Evolutionary conservation across 2,329 filamentous ascomycete species (phyloP), one percentile per base, ranked within the genome.

Genomic region (Diaporthe sp.): DNA sequence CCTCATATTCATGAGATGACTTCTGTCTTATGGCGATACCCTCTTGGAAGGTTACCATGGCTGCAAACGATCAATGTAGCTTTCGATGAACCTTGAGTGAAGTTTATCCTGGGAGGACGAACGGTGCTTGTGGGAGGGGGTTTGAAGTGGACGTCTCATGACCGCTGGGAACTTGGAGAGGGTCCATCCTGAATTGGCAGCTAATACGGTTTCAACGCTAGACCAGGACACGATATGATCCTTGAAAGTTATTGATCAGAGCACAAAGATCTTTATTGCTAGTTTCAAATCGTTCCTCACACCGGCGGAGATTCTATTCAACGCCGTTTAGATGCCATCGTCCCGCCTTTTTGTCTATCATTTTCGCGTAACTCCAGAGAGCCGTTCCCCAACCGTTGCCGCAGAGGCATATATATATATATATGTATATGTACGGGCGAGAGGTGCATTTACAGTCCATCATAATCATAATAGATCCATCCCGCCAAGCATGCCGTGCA

Each of bases 351-450:
- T 51, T 68, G 63, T 68, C 63, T 68, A 68, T 53, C 44, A 39
- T 53, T 9, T 53, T 68, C 32, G 37, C 63, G 30, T 37, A 53
- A 68, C 47, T 53, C 63, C 63, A 27, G n/a, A 39, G 9, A 53
- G n/a, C 32, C 32, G 35, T 35, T 53, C 63, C n/a, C 19, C 47
- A 51, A 27, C 32, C 35, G 5, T 27, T 22, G 15, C 47, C 63
- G 32, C 44, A 12, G 10, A 27, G 47, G 63, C 63, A 22, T 68
- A 53, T 68, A n/a, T n/a, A n/a, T n/a, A n/a, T n/a, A n/a, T n/a
- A n/a, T n/a, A n/a, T n/a, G n/a, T n/a, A n/a, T n/a, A 68, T 68
- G 47, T 68, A 68, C 63, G 63, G 27, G 63, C 30, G 22, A 68
- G 25, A 53, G 39, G n/a, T 68, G 15, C 63, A 68, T 68, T 30